Evolutionary conservation across 2,329 filamentous ascomycete species (phyloP).

Genomic region (Teratosphaeria gauchensis): DNA sequence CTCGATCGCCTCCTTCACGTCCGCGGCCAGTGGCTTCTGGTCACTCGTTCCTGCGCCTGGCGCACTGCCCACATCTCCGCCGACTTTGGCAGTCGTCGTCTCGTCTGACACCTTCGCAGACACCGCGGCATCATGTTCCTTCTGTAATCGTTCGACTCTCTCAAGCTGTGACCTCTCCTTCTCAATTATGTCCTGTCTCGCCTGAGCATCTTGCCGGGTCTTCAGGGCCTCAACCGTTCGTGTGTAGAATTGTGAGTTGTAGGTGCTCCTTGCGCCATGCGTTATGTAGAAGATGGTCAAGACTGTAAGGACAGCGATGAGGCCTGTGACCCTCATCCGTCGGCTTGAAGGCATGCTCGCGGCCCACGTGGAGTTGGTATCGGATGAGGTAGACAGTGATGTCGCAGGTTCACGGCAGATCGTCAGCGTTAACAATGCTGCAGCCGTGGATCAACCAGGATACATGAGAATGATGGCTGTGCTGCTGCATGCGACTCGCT

Average conservation of each 20-base stretch:
- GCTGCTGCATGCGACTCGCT: neutral
- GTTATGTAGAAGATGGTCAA: slow-evolving; percentile 66
- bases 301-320: slow-evolving; percentile 55
- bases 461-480: neutral
- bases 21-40: slow-evolving; percentile 1
- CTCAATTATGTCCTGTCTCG: slow-evolving; percentile 21
- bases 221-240: slow-evolving; percentile 47
- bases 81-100: neutral
- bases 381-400: neutral
- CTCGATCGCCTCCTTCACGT: slow-evolving; percentile 6
- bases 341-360: slow-evolving; percentile 58
- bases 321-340: slow-evolving; percentile 56
- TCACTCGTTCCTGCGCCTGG: slow-evolving; percentile 39
- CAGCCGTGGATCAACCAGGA: neutral
- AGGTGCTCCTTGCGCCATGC: slow-evolving; percentile 45
- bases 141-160: slow-evolving; percentile 20
- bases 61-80: slow-evolving; percentile 2
- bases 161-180: slow-evolving; percentile 19
- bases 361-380: neutral
- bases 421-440: neutral
- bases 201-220: slow-evolving; percentile 29
- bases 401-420: neutral
- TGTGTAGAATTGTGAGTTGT: slow-evolving; percentile 47
- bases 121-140: slow-evolving; percentile 20
- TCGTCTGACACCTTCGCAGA: slow-evolving; percentile 5